Evolutionary conservation across 148 eudicot species (phyloP).

Genomic region (Chenopodium berlandieri): DNA sequence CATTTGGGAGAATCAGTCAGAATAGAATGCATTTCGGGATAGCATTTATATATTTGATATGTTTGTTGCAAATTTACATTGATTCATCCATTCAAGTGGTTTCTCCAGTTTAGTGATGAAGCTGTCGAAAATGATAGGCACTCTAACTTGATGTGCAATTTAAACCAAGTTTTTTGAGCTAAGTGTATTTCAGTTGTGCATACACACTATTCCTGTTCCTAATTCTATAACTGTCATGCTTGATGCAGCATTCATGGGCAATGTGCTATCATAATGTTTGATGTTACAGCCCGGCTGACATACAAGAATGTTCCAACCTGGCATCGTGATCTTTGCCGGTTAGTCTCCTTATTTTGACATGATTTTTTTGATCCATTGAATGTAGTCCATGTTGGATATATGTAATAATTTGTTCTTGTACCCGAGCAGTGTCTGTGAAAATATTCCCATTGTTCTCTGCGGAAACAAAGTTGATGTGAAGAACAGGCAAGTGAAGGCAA

Average conservation of each 20-base stretch:
- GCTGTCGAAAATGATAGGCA: no score
- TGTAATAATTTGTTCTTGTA: not conserved
- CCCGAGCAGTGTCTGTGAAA: slow-evolving; percentile 31
- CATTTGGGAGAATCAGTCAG: not conserved
- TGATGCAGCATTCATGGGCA: slow-evolving; percentile 38
- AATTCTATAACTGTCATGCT: not conserved
- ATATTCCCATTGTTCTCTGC: slow-evolving; percentile 41
- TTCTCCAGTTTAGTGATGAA: no score
- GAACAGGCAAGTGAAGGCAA: slow-evolving; percentile 42
- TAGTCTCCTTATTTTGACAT: not conserved
- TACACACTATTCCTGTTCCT: not conserved
- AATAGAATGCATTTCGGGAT: no score
- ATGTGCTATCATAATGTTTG: slow-evolving; percentile 33
- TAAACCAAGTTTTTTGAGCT: not conserved
- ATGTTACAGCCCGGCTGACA: slow-evolving; percentile 28
- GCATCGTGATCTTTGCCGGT: slow-evolving; percentile 28
- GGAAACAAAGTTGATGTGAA: slow-evolving; percentile 41
- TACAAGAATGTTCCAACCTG: slow-evolving; percentile 29
- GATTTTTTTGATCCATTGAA: not conserved
- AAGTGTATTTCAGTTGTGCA: not conserved
- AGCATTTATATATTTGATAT: not conserved
- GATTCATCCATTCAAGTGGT: not conserved
- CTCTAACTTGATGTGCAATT: not conserved
- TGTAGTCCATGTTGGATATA: not conserved
- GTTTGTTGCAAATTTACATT: not conserved